Evolutionary conservation across 2,329 filamentous ascomycete genomes (phyloP).

Genomic region (Alternaria alternata): DNA sequence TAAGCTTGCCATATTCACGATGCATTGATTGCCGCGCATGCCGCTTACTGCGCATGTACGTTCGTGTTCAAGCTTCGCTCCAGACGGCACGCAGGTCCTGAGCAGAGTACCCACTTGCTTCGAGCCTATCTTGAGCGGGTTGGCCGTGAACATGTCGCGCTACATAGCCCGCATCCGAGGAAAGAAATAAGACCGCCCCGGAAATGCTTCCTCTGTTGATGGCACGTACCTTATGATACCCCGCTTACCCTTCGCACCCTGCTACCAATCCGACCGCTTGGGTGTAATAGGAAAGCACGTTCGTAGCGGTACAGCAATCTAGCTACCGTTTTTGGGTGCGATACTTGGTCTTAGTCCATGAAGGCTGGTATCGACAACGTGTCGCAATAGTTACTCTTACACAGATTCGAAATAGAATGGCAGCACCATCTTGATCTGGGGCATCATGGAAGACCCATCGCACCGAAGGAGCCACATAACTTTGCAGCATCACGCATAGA

Average conservation of each 20-base stretch:
- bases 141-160: background rate
- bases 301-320: background rate
- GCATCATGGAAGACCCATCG: background rate
- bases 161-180: background rate
- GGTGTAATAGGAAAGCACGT: conserved; percentile 3
- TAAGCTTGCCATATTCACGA: background rate
- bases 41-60: background rate
- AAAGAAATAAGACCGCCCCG: background rate
- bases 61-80: background rate
- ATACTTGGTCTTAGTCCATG: background rate
- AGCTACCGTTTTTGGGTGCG: background rate
- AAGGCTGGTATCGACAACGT: background rate
- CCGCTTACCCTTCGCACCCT: background rate
- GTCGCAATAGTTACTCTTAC: background rate
- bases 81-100: background rate
- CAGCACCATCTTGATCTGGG: background rate
- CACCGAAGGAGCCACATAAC: conserved; percentile 1
- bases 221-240: background rate
- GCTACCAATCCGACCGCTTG: background rate
- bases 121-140: background rate
- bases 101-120: background rate
- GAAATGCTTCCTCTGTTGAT: background rate
- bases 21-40: background rate
- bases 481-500: conserved; percentile 3
- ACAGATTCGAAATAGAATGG: background rate